Base-by-base conservation (phyloP, 768 basidiomycete species). In the Suillus sp. region DNA sequence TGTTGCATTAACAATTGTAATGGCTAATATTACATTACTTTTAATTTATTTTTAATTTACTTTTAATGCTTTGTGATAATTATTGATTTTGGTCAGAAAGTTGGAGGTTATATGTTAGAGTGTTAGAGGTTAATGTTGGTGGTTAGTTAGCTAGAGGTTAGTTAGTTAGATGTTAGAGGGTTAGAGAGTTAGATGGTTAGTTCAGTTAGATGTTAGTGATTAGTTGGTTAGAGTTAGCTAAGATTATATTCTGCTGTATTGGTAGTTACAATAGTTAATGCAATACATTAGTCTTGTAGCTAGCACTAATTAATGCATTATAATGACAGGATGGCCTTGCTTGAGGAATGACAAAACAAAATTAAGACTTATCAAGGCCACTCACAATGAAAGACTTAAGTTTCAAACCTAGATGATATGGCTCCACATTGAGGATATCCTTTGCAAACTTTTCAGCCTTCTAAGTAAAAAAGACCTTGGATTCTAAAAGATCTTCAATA, bases 401-500 rank as follows among this genome's bases (percentile, higher is more conserved):
- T 42, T 59, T 59, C 11, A 59, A 20, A 8, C 32, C 57, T 10
- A 59, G 40, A 8, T 59, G 20, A 18, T n/a, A 1, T 27, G 57
- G 37, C 35, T 59, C 57, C 32, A 35, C 18, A 27, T 42, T n/a
- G 38, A 59, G 57, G 25, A 59, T 9, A 20, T 34, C 57, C 40
- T 34, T 37, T 0, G 3, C 25, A 27, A 59, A 59, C 25, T 59
- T 34, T 42, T 59, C 37, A 6, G 32, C 57, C 38, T 59, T 59
- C 2, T 59, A 20, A 42, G 57, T 55, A 14, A 59, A 34, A 42
- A 59, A 59, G 9, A 59, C 18, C 57, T 59, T 59, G 32, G 57
- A 37, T 27, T 59, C 57, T n/a, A 37, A 32, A 27, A 35, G 40
- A 16, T 59, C 57, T 59, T 59, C 57, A 35, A 59, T 40, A 11